phyloP scores from a whole-genome alignment of 1,284 basidiomycete genomes.

The Xerocomus nothofagi region DNA sequence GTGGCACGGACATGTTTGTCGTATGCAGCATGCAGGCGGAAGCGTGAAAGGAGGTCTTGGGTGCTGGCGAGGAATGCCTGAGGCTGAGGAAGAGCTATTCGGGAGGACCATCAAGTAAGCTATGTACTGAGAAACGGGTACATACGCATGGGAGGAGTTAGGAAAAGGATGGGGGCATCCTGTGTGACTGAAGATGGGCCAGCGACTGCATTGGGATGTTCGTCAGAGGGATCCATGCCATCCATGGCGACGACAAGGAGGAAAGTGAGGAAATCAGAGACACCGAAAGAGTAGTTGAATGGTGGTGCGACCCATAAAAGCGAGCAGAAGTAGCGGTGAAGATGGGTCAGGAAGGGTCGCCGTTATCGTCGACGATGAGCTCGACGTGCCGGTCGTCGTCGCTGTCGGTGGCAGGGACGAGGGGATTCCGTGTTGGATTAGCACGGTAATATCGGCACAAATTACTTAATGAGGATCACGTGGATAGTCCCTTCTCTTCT shows the following conservation, averaged over 20 bases:
- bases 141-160: constrained; percentile 31
- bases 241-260: constrained; percentile 30
- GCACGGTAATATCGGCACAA: constrained; percentile 27
- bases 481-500: constrained; percentile 5
- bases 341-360: constrained; percentile 4
- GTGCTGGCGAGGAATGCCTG: constrained; percentile 61
- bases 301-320: constrained; percentile 24
- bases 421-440: constrained; percentile 36
- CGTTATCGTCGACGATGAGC: constrained; percentile 35
- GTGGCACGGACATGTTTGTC: constrained; percentile 71
- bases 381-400: constrained; percentile 31
- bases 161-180: constrained; percentile 25
- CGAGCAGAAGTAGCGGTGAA: background rate
- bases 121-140: background rate
- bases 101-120: constrained; percentile 20
- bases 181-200: constrained; percentile 36
- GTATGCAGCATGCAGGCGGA: constrained; percentile 66
- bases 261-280: constrained; percentile 28
- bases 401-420: constrained; percentile 38
- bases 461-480: constrained; percentile 36
- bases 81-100: constrained; percentile 38
- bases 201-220: constrained; percentile 30
- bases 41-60: constrained; percentile 70
- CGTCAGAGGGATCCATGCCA: constrained; percentile 24
- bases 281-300: constrained; percentile 14